Evolutionary conservation across 73 alveolate species (phyloP).

Genomic region (Blepharisma japonicum): DNA sequence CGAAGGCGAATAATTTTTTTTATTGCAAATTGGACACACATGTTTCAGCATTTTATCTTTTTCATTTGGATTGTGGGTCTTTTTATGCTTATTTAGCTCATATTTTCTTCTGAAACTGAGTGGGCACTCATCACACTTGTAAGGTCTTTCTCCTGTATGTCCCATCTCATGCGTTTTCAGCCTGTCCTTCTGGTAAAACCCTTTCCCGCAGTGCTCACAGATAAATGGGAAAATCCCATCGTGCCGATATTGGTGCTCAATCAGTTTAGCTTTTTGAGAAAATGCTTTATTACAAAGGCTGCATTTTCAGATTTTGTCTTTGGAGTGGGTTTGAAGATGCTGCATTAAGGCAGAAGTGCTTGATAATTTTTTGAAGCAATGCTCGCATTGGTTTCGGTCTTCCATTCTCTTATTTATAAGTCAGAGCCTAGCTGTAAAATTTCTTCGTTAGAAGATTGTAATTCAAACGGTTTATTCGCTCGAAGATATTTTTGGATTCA

Average conservation of each 20-base stretch:
- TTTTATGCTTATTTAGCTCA: background rate
- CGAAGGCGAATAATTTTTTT: background rate
- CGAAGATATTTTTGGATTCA: too few relatives aligned
- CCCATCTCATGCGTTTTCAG: constrained; percentile 39
- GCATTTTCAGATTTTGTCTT: background rate
- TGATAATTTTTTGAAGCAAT: background rate
- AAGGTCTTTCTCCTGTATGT: constrained; percentile 48
- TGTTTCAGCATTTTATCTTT: background rate
- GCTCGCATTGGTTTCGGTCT: background rate
- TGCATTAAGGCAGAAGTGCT: background rate
- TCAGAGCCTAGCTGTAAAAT: too few relatives aligned
- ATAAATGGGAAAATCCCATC: background rate
- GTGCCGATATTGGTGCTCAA: constrained; percentile 2
- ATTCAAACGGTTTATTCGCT: too few relatives aligned
- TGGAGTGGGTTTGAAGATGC: background rate
- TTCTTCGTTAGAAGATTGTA: too few relatives aligned
- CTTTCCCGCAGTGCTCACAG: constrained; percentile 6
- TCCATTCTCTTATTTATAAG: background rate
- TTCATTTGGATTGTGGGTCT: background rate
- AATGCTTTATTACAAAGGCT: background rate
- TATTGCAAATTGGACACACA: background rate
- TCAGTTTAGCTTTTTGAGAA: background rate
- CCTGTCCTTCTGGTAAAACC: constrained; percentile 4
- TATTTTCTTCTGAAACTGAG: constrained; percentile 3
- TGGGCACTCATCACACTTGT: constrained; percentile 33